Evolutionary conservation across 129 eudicot species (phyloP).

Genomic region (Pittosporum tobira): DNA sequence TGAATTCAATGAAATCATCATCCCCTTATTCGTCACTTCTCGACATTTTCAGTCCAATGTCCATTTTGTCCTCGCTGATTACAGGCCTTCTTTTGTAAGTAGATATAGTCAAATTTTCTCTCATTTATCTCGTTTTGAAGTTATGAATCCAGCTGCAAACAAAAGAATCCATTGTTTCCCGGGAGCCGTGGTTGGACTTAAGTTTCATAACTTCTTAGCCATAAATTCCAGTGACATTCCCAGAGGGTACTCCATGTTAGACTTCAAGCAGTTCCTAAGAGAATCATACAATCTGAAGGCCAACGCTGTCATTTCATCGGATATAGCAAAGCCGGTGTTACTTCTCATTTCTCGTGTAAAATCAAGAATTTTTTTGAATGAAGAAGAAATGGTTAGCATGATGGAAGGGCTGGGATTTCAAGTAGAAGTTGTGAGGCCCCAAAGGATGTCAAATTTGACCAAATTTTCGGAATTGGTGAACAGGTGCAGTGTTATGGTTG

Average conservation of each 20-base stretch:
- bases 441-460: constrained; percentile 27
- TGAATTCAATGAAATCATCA: constrained; percentile 51
- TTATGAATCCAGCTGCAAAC: constrained; percentile 26
- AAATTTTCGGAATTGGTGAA: constrained; percentile 27
- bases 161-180: constrained; percentile 44
- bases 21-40: constrained; percentile 55
- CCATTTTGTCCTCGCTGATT: constrained; percentile 37
- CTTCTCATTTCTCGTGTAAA: constrained; percentile 41
- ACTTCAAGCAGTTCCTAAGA: constrained; percentile 42
- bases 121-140: constrained; percentile 27
- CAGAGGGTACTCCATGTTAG: constrained; percentile 28
- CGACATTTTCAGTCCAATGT: constrained; percentile 32
- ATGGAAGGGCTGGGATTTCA: constrained; percentile 50
- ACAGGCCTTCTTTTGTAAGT: constrained; percentile 23
- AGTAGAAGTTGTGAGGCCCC: constrained; percentile 30
- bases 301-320: constrained; percentile 2
- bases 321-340: constrained; percentile 28
- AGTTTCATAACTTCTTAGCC: constrained; percentile 33
- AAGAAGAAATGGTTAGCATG: constrained; percentile 41
- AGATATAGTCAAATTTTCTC: constrained; percentile 29
- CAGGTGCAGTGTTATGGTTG: constrained; percentile 28
- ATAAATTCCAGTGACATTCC: constrained; percentile 35
- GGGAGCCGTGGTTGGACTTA: constrained; percentile 37
- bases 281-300: constrained; percentile 31
- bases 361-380: constrained; percentile 43